Evolutionary conservation across 345 rosid species (phyloP), one percentile per base, ranked within the genome.

Genomic region (Psidium guajava): DNA sequence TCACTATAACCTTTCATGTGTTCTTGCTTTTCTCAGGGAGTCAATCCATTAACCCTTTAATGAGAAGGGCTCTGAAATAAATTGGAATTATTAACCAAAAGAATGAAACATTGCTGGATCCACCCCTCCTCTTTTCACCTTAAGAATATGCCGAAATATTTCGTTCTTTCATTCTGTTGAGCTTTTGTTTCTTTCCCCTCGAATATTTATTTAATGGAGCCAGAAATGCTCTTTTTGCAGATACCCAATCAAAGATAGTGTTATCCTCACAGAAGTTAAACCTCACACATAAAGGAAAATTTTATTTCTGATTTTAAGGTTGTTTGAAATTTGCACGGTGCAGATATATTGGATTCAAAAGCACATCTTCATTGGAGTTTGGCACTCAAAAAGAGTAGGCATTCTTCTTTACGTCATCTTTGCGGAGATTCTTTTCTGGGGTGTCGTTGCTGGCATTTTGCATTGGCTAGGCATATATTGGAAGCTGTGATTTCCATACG

Each of bases 401-500:
- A 89, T 89, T 54, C 89, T 96, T 11, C 91, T 96, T 49, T 94
- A 94, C 86, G 98, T 94, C 75, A 86, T 94, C n/a, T 92, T 96
- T 59, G 94, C 89, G 1, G 98, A 95, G 91, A 96, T 96, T 84
- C 88, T 94, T 81, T 94, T 96, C 51, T 95, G 96, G 98, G 93
- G 87, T 32, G 80, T 94, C 36, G 90, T 91, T 55, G 83, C 96
- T 1, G 98, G 98, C 83, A 73, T 91, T 87, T 84, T 92, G 83
- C 93, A 96, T 85, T 83, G 91, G 69, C 85, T 88, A 44, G 88
- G 88, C 25, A 88, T 95, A 40, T 93, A 94, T 36, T 96, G 98
- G 98, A 96, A 94, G 93, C 98, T 94, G 52, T 96, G 86, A 90
- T 36, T 56, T 69, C 44, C 25, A 8, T 69, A 10, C 3, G 1